phyloP scores from a whole-genome alignment of 352 stramenopile genomes.

The Phytophthora fragariaefolia region DNA sequence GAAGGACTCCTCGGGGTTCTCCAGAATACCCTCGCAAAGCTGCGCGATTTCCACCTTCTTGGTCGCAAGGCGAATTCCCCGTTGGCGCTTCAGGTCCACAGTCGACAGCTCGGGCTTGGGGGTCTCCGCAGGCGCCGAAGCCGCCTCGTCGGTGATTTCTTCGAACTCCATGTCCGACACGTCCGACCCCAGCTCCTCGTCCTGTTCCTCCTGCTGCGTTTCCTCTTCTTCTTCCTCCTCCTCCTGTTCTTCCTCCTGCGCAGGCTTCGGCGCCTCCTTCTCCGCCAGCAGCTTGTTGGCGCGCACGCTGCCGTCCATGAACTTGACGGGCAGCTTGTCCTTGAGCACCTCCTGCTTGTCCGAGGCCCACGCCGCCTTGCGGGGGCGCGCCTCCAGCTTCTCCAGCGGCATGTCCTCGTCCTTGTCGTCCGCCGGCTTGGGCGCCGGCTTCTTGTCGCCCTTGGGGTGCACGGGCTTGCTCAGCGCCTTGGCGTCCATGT shows the following conservation, averaged over 20 bases:
- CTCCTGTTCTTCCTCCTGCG: slow-evolving; percentile 23
- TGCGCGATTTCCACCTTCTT: slow-evolving; percentile 92
- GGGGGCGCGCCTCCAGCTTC: slow-evolving; percentile 77
- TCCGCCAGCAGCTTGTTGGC: slow-evolving; percentile 75
- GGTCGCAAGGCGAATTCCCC: slow-evolving; percentile 62
- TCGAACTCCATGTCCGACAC: slow-evolving; percentile 88
- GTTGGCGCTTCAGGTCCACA: slow-evolving; percentile 75
- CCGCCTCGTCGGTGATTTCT: slow-evolving; percentile 52
- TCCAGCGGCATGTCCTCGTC: slow-evolving; percentile 68
- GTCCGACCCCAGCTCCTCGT: slow-evolving; percentile 64
- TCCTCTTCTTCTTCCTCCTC: slow-evolving; percentile 51
- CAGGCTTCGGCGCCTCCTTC: slow-evolving; percentile 35
- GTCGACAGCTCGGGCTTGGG: slow-evolving; percentile 33
- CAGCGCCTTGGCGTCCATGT: slow-evolving; percentile 80
- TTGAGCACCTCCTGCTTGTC: slow-evolving; percentile 65
- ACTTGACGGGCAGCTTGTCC: slow-evolving; percentile 86
- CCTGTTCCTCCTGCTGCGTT: slow-evolving; percentile 44
- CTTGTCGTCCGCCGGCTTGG: slow-evolving; percentile 27
- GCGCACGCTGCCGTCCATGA: slow-evolving; percentile 86
- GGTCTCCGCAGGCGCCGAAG: slow-evolving; percentile 10
- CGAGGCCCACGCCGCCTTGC: slow-evolving; percentile 66
- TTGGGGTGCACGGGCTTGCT: slow-evolving; percentile 49
- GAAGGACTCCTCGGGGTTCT: slow-evolving; percentile 86
- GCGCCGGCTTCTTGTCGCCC: slow-evolving; percentile 47
- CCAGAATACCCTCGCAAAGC: slow-evolving; percentile 90